These are phyloP conservation scores for Amaranthus cruentus DNA, from an alignment of 148 eudicot genomes.

Conservation along the genomic window DNA sequence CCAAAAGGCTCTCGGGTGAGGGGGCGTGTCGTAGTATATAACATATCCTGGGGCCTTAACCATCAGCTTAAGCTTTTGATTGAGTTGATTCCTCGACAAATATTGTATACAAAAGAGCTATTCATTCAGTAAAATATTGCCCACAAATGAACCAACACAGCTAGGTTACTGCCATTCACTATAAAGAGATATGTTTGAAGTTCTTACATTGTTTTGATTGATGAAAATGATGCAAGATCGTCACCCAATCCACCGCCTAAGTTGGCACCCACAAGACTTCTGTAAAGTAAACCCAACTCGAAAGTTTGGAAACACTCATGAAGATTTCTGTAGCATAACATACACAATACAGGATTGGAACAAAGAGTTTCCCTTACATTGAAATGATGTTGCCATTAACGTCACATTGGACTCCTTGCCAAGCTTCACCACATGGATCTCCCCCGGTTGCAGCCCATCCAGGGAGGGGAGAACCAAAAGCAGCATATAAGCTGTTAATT, in stretches of 20 bases:
- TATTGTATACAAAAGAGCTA: no score
- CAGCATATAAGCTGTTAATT: slow-evolving; percentile 63
- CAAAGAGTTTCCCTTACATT: slow-evolving; percentile 44
- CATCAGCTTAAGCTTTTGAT: no score
- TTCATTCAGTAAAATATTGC: background rate
- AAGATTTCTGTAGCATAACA: background rate
- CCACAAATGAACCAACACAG: background rate
- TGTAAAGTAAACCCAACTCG: slow-evolving; percentile 25
- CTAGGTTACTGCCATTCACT: background rate
- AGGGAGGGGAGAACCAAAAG: slow-evolving; percentile 81
- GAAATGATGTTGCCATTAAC: slow-evolving; percentile 43
- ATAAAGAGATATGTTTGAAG: slow-evolving; percentile 12
- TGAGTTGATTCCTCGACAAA: no score
- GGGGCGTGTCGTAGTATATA: no score
- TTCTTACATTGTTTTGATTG: slow-evolving; percentile 58
- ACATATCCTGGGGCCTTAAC: no score
- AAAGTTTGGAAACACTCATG: background rate
- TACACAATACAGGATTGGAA: background rate
- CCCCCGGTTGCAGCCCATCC: slow-evolving; percentile 77
- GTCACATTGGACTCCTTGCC: slow-evolving; percentile 89
- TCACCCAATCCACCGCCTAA: slow-evolving; percentile 79
- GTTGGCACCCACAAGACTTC: slow-evolving; percentile 59
- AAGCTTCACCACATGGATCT: slow-evolving; percentile 74
- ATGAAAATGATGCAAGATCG: slow-evolving; percentile 63
- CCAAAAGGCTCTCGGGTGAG: no score